Evolutionary conservation across 2,329 filamentous ascomycete genomes (phyloP), one percentile per base, ranked within the genome.

Genomic region (Aspergillus fijiensis): DNA sequence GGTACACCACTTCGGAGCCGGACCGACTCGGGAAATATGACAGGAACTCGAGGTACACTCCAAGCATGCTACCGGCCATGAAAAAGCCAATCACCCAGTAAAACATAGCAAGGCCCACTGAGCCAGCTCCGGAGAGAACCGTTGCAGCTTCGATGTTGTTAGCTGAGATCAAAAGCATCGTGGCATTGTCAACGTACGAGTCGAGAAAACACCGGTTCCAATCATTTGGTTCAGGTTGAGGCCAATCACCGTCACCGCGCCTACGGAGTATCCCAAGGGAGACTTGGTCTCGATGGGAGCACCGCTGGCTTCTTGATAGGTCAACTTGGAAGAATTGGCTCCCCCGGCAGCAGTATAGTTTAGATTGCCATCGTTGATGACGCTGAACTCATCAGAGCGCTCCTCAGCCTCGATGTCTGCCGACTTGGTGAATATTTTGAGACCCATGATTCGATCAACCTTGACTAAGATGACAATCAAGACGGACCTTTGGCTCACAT

Each of bases 21-120:
- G 84, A 88, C 7, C 87, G 83, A 67, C 84, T 89, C 0, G 87
- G 87, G 60, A 89, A 90, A 62, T 86, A 89, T 1, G 84, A 80
- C 0, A 86, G 82, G 14, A 84, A 83, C 67, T 90, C 87, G 9
- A 89, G 81, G 59, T 89, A 89, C 0, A 87, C 81, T 0, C 80
- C 76, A 3, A 88, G 79, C 1, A 82, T 82, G 2, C 83, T 79
- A 0, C 80, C 70, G 0, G 86, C 82, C 55, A 87, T 84, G 39
- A 89, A 52, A 59, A 84, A 84, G 3, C 87, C 87, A 12, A 89
- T 79, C 1, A 83, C 72, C 87, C 87, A 89, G 73, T 85, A 89
- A 14, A 90, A 79, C 58, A 90, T 73, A 35, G 81, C 78, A 1
- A 89, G 72, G 0, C 87, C 87, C 9, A 89, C 78, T 0, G 86